Evolutionary conservation across 352 stramenopile genomes (phyloP), one percentile per base, ranked within the genome.

Genomic region (Phytophthora uliginosa): DNA sequence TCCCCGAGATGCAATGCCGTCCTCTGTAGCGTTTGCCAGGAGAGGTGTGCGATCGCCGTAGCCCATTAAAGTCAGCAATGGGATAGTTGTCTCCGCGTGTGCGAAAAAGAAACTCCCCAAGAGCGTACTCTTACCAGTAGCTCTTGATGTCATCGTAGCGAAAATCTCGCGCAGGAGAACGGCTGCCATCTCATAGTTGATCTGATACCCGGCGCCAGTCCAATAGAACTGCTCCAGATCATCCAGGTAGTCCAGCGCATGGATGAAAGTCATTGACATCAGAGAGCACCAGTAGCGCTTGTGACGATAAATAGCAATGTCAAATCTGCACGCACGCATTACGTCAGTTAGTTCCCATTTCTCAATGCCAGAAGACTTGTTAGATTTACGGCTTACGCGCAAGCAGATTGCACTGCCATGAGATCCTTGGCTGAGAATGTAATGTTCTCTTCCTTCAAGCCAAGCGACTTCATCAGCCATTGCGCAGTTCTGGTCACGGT

Each of bases 1-100:
- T 2, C 59, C 57, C 1, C 83, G 79, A 13, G 57, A 40, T 36
- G 59, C 51, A 55, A 91, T 82, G 7, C 76, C 67, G 12, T 57
- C 42, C 1, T 62, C n/a, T 0, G 74, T 75, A 36, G 73, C 77
- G 24, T 74, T 74, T 13, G 79, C 78, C 13, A 74, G 15, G 6
- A 88, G 62, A 40, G 57, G 58, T 4, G 74, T 66, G 6, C 68
- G 74, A 53, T 80, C 65, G 15, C 77, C 74, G 7, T 85, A 76
- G 3, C 83, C 83, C 42, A 90, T 57, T 26, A 90, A 61, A 15
- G 79, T 88, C 72, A 87, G 73, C 36, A 91, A 64, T 1, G 83
- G 83, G 6, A 90, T 68, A 15, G 79, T 81, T 7, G 83, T 90
- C 63, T 90, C 83, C 15, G 83, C 83, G 60, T 90, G 83, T 0